phyloP scores from a whole-genome alignment of 331 rosid species.

The Rosa hybrid region DNA sequence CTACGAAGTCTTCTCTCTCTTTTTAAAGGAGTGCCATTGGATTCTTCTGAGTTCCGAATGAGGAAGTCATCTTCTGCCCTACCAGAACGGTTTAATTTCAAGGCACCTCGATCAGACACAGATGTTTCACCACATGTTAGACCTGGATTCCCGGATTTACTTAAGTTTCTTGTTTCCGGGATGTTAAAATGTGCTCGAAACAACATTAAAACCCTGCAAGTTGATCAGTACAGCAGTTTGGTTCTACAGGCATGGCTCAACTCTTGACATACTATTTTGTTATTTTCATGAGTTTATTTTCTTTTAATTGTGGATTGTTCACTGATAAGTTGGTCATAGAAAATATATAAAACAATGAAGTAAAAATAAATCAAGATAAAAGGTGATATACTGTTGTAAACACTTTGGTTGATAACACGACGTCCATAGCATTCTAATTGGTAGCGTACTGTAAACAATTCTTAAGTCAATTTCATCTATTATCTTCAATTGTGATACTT shows the following conservation, averaged over 20 bases:
- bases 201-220: slow-evolving; percentile 48
- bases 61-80: slow-evolving; percentile 57
- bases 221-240: slow-evolving; percentile 83
- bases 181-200: slow-evolving; percentile 48
- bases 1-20: slow-evolving; percentile 82
- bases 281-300: not conserved
- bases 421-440: not conserved
- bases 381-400: not conserved
- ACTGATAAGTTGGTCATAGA: not conserved
- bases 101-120: slow-evolving; percentile 42
- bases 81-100: slow-evolving; percentile 65
- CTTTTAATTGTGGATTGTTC: slow-evolving; percentile 1
- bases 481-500: not conserved
- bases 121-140: slow-evolving; percentile 31
- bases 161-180: slow-evolving; percentile 62
- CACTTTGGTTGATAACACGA: not conserved
- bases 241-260: slow-evolving; percentile 77
- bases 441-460: slow-evolving; percentile 2
- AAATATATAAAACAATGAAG: not conserved
- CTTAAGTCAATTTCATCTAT: not conserved
- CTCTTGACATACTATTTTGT: not conserved
- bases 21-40: slow-evolving; percentile 66
- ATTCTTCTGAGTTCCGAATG: slow-evolving; percentile 43
- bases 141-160: slow-evolving; percentile 66
- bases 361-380: not conserved